Percentiles rank a stretch among this genome's conserved stretches.
phyloP scores from a whole-genome alignment of 495 filamentous ascomycete genomes.

The Choiromyces venosus region DNA sequence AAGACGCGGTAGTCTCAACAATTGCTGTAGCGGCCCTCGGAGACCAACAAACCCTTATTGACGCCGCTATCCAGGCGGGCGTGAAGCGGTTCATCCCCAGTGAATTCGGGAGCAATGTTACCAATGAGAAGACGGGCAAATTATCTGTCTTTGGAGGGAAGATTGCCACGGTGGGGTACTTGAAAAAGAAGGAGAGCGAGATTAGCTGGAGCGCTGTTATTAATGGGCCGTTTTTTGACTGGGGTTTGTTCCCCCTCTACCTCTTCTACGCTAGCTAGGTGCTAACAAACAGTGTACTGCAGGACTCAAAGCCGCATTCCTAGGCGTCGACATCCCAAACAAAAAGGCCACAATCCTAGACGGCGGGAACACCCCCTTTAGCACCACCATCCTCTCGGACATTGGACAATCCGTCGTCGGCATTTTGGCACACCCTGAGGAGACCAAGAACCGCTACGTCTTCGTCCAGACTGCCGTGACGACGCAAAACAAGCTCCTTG shows the following conservation, averaged over 20 bases:
- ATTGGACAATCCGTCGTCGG: constrained; percentile 50
- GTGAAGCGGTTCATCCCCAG: constrained; percentile 61
- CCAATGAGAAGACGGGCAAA: constrained; percentile 43
- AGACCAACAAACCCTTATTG: constrained; percentile 51
- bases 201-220: constrained; percentile 53
- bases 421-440: constrained; percentile 50
- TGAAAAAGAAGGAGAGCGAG: constrained; percentile 45
- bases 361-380: constrained; percentile 51
- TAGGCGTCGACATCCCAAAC: constrained; percentile 46
- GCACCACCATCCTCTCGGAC: constrained; percentile 48
- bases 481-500: constrained; percentile 54
- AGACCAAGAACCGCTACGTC: constrained; percentile 53
- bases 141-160: constrained; percentile 51
- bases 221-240: constrained; percentile 52
- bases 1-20: constrained; percentile 56
- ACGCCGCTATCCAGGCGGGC: constrained; percentile 56
- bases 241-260: constrained; percentile 38
- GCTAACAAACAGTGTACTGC: neutral
- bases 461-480: constrained; percentile 50
- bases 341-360: constrained; percentile 51
- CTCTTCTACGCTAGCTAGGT: neutral
- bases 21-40: constrained; percentile 44
- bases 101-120: constrained; percentile 56
- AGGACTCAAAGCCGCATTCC: constrained; percentile 44
- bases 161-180: constrained; percentile 48